These are phyloP conservation scores for Termitomyces sp. DNA, from an alignment of 768 basidiomycete species.

Conservation along the genomic window DNA sequence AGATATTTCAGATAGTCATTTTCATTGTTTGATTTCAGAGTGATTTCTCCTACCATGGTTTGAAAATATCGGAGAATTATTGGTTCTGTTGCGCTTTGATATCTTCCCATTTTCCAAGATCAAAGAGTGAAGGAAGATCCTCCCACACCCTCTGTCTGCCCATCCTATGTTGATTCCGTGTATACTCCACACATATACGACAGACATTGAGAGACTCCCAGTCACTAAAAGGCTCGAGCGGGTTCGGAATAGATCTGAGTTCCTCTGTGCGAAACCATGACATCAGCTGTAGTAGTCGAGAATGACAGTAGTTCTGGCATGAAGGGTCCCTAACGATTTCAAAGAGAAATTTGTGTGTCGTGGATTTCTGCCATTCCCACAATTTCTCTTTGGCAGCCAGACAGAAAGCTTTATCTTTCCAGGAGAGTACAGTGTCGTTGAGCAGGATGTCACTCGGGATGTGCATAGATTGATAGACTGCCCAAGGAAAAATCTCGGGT, in stretches of 20 bases:
- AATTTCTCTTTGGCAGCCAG: conserved; percentile 32
- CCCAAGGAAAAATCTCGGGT: conserved; percentile 38
- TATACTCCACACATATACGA: conserved; percentile 21
- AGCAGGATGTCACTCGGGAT: conserved; percentile 29
- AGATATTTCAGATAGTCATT: too few relatives aligned
- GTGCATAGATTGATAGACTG: conserved; percentile 38
- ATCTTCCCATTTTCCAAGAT: conserved; percentile 32
- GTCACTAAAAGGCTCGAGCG: conserved; percentile 29
- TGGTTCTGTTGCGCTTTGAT: conserved; percentile 28
- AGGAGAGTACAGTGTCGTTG: conserved; percentile 27
- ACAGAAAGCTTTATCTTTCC: conserved; percentile 36
- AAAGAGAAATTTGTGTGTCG: conserved; percentile 30
- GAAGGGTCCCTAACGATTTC: conserved; percentile 23
- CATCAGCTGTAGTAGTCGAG: conserved; percentile 18
- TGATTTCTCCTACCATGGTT: too few relatives aligned
- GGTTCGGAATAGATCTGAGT: conserved; percentile 29
- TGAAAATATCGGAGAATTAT: conserved; percentile 8
- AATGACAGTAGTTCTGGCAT: conserved; percentile 23
- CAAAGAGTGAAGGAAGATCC: conserved; percentile 27
- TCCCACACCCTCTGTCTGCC: conserved; percentile 34
- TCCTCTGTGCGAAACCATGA: conserved; percentile 27
- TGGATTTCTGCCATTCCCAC: conserved; percentile 32
- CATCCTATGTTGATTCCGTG: conserved; percentile 23
- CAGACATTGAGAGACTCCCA: conserved; percentile 28
- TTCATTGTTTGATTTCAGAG: too few relatives aligned